Evolutionary conservation across 176 grass and related monocot species (phyloP).

Genomic region (Elaeis guineensis): DNA sequence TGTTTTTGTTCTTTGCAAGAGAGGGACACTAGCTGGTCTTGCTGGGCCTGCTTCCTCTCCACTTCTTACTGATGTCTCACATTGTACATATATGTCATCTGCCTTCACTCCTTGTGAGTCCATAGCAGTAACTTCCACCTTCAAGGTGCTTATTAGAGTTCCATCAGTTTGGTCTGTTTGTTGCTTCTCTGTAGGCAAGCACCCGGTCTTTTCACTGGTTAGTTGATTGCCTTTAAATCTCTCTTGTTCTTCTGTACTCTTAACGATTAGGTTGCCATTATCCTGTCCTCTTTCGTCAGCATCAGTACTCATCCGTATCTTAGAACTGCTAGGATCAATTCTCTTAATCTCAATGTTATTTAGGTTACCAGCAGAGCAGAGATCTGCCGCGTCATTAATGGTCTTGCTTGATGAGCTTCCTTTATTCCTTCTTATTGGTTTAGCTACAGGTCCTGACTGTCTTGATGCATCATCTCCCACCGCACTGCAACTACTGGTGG

Average conservation of each 20-base stretch:
- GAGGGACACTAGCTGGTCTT: constrained; percentile 15
- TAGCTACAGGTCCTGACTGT: constrained; percentile 20
- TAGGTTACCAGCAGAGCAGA: constrained; percentile 17
- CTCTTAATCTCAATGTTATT: constrained; percentile 2
- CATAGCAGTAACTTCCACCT: not conserved
- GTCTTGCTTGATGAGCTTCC: constrained; percentile 33
- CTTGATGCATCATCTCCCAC: constrained; percentile 10
- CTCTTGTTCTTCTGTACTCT: not conserved
- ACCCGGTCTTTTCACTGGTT: not conserved
- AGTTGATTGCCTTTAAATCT: not conserved
- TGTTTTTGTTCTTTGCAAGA: constrained; percentile 22
- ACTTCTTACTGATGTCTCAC: constrained; percentile 36
- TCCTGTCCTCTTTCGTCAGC: too few species aligned
- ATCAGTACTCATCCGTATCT: too few species aligned
- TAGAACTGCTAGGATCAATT: too few species aligned
- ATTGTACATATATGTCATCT: constrained; percentile 30
- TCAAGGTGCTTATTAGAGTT: not conserved
- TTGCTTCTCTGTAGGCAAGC: too few species aligned
- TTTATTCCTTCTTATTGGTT: constrained; percentile 14
- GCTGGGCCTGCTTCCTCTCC: constrained; percentile 28
- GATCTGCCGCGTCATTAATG: constrained; percentile 32
- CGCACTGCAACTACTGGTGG: constrained; percentile 28
- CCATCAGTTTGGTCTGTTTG: too few species aligned
- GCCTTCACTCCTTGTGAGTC: constrained; percentile 2
- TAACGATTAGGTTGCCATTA: too few species aligned